phyloP scores from a whole-genome alignment of 164 flowering plant species.

The Santalum album region DNA sequence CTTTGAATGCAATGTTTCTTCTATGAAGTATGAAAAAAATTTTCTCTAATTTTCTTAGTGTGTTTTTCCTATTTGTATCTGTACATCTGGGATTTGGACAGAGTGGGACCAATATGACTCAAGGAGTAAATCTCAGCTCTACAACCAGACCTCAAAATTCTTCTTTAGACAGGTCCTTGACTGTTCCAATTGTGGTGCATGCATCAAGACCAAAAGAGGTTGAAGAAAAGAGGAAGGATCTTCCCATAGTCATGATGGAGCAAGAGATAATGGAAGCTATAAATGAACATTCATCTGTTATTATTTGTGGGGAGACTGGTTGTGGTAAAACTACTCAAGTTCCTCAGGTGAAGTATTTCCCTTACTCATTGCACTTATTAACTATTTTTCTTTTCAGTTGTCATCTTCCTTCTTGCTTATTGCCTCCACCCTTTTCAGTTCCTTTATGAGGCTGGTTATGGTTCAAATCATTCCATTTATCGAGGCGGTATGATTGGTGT shows the following conservation, averaged over 20 bases:
- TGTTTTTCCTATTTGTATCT: not conserved
- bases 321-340: slow-evolving; percentile 97
- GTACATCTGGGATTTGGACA: slow-evolving; percentile 12
- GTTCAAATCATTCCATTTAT: slow-evolving; percentile 32
- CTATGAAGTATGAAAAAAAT: not conserved
- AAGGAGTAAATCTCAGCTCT: slow-evolving; percentile 5
- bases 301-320: slow-evolving; percentile 93
- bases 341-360: slow-evolving; percentile 54
- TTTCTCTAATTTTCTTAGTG: too few species aligned
- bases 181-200: slow-evolving; percentile 51
- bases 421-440: slow-evolving; percentile 43
- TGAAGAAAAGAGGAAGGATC: slow-evolving; percentile 57
- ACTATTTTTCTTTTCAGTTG: not conserved
- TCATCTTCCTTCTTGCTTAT: slow-evolving; percentile 5
- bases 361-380: not conserved
- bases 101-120: slow-evolving; percentile 22
- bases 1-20: too few species aligned
- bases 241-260: slow-evolving; percentile 97
- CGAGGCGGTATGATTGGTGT: slow-evolving; percentile 77
- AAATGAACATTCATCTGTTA: slow-evolving; percentile 52
- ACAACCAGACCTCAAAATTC: slow-evolving; percentile 6
- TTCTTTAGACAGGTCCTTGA: slow-evolving; percentile 13
- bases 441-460: slow-evolving; percentile 94
- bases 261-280: slow-evolving; percentile 98
- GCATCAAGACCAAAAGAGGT: slow-evolving; percentile 74